phyloP scores from a whole-genome alignment of 1,284 basidiomycete species.

The Ustilago crameri region DNA sequence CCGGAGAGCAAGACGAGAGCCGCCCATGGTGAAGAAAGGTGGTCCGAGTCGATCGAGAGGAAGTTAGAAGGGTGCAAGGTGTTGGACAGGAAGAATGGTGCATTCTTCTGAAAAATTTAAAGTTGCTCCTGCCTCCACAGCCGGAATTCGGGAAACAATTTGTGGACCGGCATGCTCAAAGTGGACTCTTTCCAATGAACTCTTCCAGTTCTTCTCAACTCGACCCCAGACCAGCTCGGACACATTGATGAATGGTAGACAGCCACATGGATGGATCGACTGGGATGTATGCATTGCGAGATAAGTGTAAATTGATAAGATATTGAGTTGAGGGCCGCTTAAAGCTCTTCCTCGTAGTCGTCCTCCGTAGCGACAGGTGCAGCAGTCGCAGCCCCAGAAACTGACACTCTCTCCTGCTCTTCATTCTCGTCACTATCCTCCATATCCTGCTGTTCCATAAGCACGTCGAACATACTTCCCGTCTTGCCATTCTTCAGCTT shows the following conservation, averaged over 20 bases:
- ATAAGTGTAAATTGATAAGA: no score
- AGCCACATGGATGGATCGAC: no score
- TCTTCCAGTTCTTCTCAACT: no score
- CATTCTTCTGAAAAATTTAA: constrained; percentile 1
- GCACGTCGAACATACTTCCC: constrained; percentile 46
- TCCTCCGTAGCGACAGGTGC: no score
- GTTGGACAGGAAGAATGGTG: background rate
- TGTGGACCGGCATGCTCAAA: no score
- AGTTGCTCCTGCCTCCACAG: constrained; percentile 7
- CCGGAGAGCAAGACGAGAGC: no score
- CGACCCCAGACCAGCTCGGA: no score
- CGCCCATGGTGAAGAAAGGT: background rate
- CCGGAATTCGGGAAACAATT: constrained; percentile 11
- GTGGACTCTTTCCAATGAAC: no score
- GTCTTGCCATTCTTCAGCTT: constrained; percentile 8
- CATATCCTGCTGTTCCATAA: constrained; percentile 24
- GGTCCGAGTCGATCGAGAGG: background rate
- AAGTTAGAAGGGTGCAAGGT: background rate
- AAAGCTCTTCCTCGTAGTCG: constrained; percentile 36
- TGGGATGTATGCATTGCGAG: no score
- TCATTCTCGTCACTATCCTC: constrained; percentile 13
- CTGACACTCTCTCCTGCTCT: background rate
- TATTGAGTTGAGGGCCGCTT: background rate
- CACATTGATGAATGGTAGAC: no score
- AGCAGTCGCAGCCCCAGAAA: background rate